These are phyloP conservation scores for Coprinellus aureogranulatus DNA, from an alignment of 768 basidiomycete species.

Conservation along the genomic window DNA sequence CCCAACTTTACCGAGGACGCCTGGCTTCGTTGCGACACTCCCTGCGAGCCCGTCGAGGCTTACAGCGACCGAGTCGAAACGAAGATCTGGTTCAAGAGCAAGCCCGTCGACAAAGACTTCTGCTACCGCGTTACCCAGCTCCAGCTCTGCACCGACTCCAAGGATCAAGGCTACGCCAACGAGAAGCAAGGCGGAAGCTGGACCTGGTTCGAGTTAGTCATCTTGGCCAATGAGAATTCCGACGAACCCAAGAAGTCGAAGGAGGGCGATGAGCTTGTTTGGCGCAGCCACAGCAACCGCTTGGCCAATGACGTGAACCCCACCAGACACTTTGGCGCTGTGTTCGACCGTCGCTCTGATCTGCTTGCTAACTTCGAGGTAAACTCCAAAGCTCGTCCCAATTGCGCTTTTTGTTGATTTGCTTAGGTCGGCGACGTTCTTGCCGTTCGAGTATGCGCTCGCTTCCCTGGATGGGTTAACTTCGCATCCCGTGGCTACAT, in stretches of 20 bases:
- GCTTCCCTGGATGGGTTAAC: constrained; percentile 4
- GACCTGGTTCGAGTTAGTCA: constrained; percentile 8
- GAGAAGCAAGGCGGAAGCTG: constrained; percentile 3
- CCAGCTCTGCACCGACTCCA: constrained; percentile 1
- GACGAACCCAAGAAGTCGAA: constrained; percentile 6
- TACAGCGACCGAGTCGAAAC: constrained; percentile 9
- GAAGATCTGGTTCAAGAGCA: constrained; percentile 7
- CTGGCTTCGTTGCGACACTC: background rate
- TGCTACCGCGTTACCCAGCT: constrained; percentile 6
- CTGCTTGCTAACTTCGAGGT: constrained; percentile 17
- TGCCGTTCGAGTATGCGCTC: constrained; percentile 7
- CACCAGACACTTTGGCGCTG: constrained; percentile 17
- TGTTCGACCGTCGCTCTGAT: constrained; percentile 19
- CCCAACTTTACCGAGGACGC: background rate
- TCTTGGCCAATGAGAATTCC: constrained; percentile 1
- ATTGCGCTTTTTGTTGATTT: background rate
- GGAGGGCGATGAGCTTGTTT: constrained; percentile 15
- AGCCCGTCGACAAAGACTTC: constrained; percentile 4
- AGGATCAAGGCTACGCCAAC: constrained; percentile 1
- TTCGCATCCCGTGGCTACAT: background rate
- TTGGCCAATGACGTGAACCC: constrained; percentile 4
- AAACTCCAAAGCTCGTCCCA: background rate
- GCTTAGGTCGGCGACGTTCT: constrained; percentile 3
- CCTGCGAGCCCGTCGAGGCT: background rate
- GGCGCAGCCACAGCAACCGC: constrained; percentile 19